A percentile compares a stretch with the other conserved stretches of the same genome.
Conservation (phyloP, 1,284 basidiomycete genomes). For the Phellinidium pouzarii region DNA sequence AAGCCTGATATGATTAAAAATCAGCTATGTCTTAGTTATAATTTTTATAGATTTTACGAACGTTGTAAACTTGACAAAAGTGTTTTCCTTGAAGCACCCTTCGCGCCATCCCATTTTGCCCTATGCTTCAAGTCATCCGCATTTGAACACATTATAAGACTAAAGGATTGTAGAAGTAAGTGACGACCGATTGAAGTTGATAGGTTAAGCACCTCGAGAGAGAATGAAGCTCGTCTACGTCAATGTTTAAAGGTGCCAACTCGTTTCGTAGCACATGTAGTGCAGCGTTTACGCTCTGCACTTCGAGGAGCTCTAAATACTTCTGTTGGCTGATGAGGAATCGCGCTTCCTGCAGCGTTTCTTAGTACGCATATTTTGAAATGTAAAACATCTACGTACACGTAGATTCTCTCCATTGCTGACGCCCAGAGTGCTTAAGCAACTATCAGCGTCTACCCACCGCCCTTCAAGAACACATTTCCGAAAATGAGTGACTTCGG, state of each 20-base stretch:
- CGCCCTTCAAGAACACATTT: conserved; percentile 75
- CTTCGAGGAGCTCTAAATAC: conserved; percentile 92
- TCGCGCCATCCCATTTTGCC: conserved; percentile 87
- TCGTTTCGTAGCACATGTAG: conserved; percentile 83
- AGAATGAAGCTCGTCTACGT: conserved; percentile 74
- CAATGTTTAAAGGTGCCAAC: conserved; percentile 72
- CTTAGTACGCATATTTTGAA: conserved; percentile 21
- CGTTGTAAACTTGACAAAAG: conserved; percentile 81
- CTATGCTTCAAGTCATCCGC: conserved; percentile 76
- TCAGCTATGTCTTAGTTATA: conserved; percentile 2
- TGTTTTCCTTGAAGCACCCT: conserved; percentile 68
- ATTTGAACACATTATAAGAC: conserved; percentile 86
- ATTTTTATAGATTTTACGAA: conserved; percentile 28
- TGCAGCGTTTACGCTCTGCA: conserved; percentile 75
- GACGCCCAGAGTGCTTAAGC: conserved; percentile 65
- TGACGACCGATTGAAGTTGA: neutral
- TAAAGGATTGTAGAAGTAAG: conserved; percentile 27
- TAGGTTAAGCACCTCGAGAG: conserved; percentile 65
- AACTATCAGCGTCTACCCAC: conserved; percentile 77
- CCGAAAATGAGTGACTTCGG: conserved; percentile 77
- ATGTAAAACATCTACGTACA: conserved; percentile 37
- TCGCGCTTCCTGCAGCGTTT: conserved; percentile 56
- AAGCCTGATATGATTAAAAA: conserved; percentile 45
- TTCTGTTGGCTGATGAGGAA: conserved; percentile 93
- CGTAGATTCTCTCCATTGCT: conserved; percentile 56